Evolutionary conservation across 2,329 filamentous ascomycete species (phyloP).

Genomic region (Thielaviopsis populi): DNA sequence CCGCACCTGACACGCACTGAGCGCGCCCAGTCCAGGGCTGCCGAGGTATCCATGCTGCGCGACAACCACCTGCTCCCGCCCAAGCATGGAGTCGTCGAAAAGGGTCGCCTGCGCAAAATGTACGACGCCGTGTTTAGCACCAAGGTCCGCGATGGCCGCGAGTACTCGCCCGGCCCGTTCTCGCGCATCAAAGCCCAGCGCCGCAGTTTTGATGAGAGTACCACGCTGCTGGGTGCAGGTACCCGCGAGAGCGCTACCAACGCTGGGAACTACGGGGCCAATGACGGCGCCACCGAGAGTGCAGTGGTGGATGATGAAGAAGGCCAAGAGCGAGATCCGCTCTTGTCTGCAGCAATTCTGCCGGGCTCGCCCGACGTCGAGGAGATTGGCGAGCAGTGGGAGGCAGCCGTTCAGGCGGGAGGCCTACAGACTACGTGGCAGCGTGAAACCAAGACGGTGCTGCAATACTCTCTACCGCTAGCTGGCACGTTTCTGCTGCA

Average conservation of each 20-base stretch:
- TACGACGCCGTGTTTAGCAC: slow-evolving; percentile 42
- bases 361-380: slow-evolving; percentile 32
- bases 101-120: slow-evolving; percentile 23
- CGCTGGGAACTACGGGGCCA: slow-evolving; percentile 3
- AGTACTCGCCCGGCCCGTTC: slow-evolving; percentile 14
- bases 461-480: slow-evolving; percentile 54
- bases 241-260: neutral
- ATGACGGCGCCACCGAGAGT: slow-evolving; percentile 20
- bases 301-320: slow-evolving; percentile 6
- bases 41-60: slow-evolving; percentile 45
- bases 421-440: slow-evolving; percentile 83
- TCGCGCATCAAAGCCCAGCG: neutral
- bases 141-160: slow-evolving; percentile 23
- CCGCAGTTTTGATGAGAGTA: slow-evolving; percentile 10
- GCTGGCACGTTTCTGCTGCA: slow-evolving; percentile 64
- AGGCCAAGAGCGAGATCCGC: slow-evolving; percentile 22
- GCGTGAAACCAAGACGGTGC: slow-evolving; percentile 70
- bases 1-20: slow-evolving; percentile 36
- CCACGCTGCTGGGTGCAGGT: neutral
- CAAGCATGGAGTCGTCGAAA: slow-evolving; percentile 27
- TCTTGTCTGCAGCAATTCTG: slow-evolving; percentile 23
- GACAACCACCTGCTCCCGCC: slow-evolving; percentile 52
- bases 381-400: slow-evolving; percentile 60
- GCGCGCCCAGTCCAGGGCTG: slow-evolving; percentile 39
- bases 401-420: slow-evolving; percentile 66